Conservation (phyloP, 306 rosid genomes). For the Hippophae tibetana region DNA sequence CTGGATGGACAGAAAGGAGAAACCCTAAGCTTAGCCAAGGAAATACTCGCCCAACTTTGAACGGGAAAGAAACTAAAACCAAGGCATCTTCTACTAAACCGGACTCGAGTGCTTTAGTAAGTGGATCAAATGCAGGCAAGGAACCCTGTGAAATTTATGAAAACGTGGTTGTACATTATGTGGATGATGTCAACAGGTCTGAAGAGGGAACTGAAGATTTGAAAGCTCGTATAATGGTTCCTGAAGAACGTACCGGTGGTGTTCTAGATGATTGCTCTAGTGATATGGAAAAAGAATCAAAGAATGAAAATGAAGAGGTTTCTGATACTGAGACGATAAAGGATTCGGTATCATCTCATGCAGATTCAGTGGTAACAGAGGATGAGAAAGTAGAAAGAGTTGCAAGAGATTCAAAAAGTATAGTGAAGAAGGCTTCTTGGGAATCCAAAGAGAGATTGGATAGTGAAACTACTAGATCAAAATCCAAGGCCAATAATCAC, state of each 20-base stretch:
- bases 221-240: conserved; percentile 34
- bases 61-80: conserved; percentile 39
- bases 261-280: conserved; percentile 40
- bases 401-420: conserved; percentile 35
- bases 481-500: conserved; percentile 23
- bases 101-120: conserved; percentile 26
- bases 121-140: conserved; percentile 42
- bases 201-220: conserved; percentile 33
- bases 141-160: conserved; percentile 50
- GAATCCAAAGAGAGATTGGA: conserved; percentile 39
- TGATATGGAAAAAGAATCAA: conserved; percentile 51
- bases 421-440: conserved; percentile 22
- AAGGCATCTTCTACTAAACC: conserved; percentile 32
- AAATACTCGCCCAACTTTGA: conserved; percentile 37
- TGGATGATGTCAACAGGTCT: conserved; percentile 65
- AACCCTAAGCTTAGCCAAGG: conserved; percentile 41
- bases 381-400: conserved; percentile 54
- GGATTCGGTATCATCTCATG: conserved; percentile 68
- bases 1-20: conserved; percentile 44
- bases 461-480: conserved; percentile 28
- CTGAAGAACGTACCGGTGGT: conserved; percentile 39
- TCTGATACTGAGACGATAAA: conserved; percentile 62
- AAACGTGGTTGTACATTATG: conserved; percentile 43
- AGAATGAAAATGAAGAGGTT: conserved; percentile 49
- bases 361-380: conserved; percentile 42